Conservation (phyloP, 352 stramenopile species). For the Phytophthora fragariaefolia region DNA sequence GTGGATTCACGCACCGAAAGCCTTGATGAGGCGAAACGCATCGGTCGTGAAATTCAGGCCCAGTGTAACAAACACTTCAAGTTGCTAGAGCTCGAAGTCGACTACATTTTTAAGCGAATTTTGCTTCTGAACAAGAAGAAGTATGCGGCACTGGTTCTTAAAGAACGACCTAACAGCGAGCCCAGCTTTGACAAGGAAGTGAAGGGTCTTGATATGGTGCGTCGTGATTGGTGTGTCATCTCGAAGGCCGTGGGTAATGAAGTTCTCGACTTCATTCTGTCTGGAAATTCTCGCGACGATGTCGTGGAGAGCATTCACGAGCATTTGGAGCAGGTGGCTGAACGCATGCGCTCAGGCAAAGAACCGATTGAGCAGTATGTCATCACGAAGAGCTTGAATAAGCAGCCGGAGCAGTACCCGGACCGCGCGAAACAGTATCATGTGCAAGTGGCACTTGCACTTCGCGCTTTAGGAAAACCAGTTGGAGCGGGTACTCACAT, state of each 20-base stretch:
- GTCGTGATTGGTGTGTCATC: conserved; percentile 98
- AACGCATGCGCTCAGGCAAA: conserved; percentile 94
- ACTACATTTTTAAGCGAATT: conserved; percentile 99
- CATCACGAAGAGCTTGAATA: conserved; percentile 99
- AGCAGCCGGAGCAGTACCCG: conserved; percentile 97
- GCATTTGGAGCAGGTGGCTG: conserved; percentile 92
- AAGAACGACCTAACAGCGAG: conserved; percentile 74
- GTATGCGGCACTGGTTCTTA: conserved; percentile 97
- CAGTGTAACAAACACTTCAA: conserved; percentile 99
- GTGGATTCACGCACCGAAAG: conserved; percentile 95
- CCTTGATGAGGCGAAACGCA: conserved; percentile 92
- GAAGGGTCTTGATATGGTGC: conserved; percentile 98
- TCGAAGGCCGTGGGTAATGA: conserved; percentile 97
- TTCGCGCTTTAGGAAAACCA: conserved; percentile 94
- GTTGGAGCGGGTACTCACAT: conserved; percentile 99
- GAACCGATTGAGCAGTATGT: conserved; percentile 97
- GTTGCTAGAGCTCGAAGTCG: conserved; percentile 99
- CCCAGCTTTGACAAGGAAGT: conserved; percentile 95
- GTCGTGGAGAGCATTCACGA: conserved; percentile 97
- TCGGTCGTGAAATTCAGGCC: conserved; percentile 95
- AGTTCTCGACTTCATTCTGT: conserved; percentile 98
- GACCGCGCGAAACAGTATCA: conserved; percentile 97
- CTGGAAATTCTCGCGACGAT: conserved; percentile 93
- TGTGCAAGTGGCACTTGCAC: conserved; percentile 97
- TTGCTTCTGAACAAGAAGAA: conserved; percentile 99